A percentile compares a stretch with the other conserved stretches of the same genome.
phyloP scores from a whole-genome alignment of 164 flowering plant genomes.

The Kalanchoe fedtschenkoi region DNA sequence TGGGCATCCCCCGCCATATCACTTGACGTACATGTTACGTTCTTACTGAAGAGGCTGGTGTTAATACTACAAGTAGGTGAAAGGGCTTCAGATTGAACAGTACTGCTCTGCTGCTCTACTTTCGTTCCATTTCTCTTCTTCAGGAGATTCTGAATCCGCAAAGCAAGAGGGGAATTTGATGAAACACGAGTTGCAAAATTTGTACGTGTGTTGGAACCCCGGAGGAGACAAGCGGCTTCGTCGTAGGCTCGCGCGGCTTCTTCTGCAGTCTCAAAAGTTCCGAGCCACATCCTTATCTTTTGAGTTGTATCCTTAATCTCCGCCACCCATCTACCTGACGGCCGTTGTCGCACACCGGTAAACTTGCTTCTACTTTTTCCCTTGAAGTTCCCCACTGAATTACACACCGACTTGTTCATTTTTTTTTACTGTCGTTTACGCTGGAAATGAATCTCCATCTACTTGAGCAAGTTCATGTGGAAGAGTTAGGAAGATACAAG shows the following conservation, averaged over 20 bases:
- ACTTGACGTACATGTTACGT: conserved; percentile 2
- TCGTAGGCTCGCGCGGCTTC: conserved; percentile 83
- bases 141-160: conserved; percentile 54
- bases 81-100: background rate
- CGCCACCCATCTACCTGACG: conserved; percentile 88
- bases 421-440: conserved; percentile 14
- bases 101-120: too few species aligned
- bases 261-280: conserved; percentile 78
- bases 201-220: conserved; percentile 73
- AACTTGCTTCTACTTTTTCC: conserved; percentile 39
- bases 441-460: conserved; percentile 51
- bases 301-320: conserved; percentile 85
- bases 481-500: background rate
- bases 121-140: conserved; percentile 26
- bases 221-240: conserved; percentile 84
- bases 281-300: conserved; percentile 89
- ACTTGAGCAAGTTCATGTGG: too few species aligned
- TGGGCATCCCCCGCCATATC: conserved; percentile 12
- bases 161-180: conserved; percentile 57
- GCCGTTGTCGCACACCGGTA: conserved; percentile 77
- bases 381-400: conserved; percentile 27
- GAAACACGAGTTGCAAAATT: conserved; percentile 62
- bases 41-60: conserved; percentile 7
- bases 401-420: conserved; percentile 14
- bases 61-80: background rate